Conservation (phyloP, 176 grass and related monocot species). For the Musa beccarii region DNA sequence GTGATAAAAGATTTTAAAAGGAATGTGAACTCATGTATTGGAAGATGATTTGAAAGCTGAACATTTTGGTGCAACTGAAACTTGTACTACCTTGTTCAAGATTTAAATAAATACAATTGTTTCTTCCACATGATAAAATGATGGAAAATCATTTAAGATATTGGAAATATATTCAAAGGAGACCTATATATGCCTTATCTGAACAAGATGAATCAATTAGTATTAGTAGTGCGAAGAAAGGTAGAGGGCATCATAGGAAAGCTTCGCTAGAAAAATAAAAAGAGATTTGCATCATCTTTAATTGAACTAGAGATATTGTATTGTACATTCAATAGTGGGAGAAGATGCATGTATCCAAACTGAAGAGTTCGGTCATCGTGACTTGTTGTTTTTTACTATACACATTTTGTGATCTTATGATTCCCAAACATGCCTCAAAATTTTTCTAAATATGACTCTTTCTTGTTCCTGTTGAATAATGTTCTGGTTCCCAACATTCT, state of each 20-base stretch:
- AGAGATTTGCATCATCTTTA: too few species aligned
- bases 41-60: neutral
- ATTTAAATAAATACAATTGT: too few species aligned
- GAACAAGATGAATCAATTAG: too few species aligned
- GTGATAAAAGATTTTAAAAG: neutral
- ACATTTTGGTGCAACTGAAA: neutral
- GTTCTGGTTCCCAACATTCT: conserved; percentile 54
- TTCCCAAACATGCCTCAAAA: neutral
- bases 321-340: neutral
- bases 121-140: too few species aligned
- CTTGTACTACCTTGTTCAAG: too few species aligned
- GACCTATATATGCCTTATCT: too few species aligned
- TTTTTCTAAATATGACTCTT: neutral
- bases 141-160: too few species aligned
- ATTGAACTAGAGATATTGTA: too few species aligned
- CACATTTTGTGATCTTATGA: neutral
- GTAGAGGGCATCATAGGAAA: too few species aligned
- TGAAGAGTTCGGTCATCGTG: neutral
- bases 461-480: neutral
- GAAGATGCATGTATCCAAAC: neutral
- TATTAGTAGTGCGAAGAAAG: too few species aligned
- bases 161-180: too few species aligned
- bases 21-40: neutral
- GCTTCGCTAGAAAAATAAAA: too few species aligned
- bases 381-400: neutral